Conservation (phyloP, 1,284 basidiomycete genomes). For the Macrocybe sp. region DNA sequence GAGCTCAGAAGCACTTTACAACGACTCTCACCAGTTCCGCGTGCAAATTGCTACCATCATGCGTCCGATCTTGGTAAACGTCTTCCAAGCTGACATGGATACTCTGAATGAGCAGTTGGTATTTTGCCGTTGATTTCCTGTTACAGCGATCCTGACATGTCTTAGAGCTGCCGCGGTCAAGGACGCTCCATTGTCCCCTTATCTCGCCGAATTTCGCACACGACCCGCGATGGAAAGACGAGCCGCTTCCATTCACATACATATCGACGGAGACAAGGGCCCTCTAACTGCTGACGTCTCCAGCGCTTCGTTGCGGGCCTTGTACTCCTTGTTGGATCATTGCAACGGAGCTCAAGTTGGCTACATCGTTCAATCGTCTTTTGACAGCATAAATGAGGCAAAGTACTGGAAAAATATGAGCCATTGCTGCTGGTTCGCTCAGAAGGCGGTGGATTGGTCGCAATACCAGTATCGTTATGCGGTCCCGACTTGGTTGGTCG, state of each 20-base stretch:
- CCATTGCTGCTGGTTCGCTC: slow-evolving; percentile 82
- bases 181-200: slow-evolving; percentile 67
- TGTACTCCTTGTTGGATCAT: slow-evolving; percentile 73
- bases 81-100: slow-evolving; percentile 60
- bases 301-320: slow-evolving; percentile 66
- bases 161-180: slow-evolving; percentile 56
- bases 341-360: slow-evolving; percentile 77
- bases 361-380: slow-evolving; percentile 65
- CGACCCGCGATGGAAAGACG: slow-evolving; percentile 73
- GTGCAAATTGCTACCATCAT: slow-evolving; percentile 71
- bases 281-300: slow-evolving; percentile 74
- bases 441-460: slow-evolving; percentile 76
- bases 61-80: slow-evolving; percentile 68
- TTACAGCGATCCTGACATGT: slow-evolving; percentile 6
- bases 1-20: slow-evolving; percentile 83
- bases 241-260: slow-evolving; percentile 83
- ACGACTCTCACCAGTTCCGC: slow-evolving; percentile 71
- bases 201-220: slow-evolving; percentile 75
- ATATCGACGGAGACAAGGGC: slow-evolving; percentile 84
- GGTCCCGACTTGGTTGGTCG: slow-evolving; percentile 82
- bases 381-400: slow-evolving; percentile 60
- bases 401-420: slow-evolving; percentile 70
- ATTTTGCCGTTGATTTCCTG: slow-evolving; percentile 1
- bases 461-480: slow-evolving; percentile 92
- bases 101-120: slow-evolving; percentile 69